phyloP scores from a whole-genome alignment of 116 monocot genomes.

The Trichopus zeylanicus region DNA sequence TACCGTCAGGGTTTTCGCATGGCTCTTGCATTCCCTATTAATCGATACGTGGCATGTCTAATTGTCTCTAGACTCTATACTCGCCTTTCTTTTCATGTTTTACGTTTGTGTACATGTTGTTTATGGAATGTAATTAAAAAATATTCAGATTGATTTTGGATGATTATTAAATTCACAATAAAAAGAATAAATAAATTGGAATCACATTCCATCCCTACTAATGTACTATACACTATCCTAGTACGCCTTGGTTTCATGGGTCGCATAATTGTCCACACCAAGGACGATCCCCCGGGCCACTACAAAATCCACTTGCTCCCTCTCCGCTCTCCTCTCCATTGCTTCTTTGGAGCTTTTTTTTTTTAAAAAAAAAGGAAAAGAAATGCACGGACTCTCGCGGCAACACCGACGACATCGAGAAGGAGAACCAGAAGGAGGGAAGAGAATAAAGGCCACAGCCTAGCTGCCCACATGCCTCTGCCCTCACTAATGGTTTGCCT shows the following conservation, averaged over 20 bases:
- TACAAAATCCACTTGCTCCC: constrained; percentile 21
- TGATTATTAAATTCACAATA: too few relatives aligned
- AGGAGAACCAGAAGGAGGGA: neutral
- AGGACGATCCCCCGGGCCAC: constrained; percentile 25
- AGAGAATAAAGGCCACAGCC: neutral
- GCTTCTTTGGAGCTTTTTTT: neutral
- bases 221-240: too few relatives aligned
- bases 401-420: neutral
- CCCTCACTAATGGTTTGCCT: neutral
- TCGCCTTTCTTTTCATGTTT: too few relatives aligned
- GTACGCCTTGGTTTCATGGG: too few relatives aligned
- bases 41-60: too few relatives aligned
- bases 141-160: too few relatives aligned
- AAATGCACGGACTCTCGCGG: neutral
- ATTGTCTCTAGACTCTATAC: neutral
- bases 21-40: neutral
- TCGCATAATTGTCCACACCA: too few relatives aligned
- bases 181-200: too few relatives aligned
- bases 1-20: neutral
- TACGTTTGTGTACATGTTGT: too few relatives aligned
- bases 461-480: constrained; percentile 25
- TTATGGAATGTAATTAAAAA: constrained; percentile 8
- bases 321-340: neutral
- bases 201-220: too few relatives aligned
- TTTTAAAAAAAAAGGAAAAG: neutral